A percentile compares a stretch with the other conserved stretches of the same genome.
Conservation (phyloP, 208 protist species). For the Acanthamoeba culbertsoni region DNA sequence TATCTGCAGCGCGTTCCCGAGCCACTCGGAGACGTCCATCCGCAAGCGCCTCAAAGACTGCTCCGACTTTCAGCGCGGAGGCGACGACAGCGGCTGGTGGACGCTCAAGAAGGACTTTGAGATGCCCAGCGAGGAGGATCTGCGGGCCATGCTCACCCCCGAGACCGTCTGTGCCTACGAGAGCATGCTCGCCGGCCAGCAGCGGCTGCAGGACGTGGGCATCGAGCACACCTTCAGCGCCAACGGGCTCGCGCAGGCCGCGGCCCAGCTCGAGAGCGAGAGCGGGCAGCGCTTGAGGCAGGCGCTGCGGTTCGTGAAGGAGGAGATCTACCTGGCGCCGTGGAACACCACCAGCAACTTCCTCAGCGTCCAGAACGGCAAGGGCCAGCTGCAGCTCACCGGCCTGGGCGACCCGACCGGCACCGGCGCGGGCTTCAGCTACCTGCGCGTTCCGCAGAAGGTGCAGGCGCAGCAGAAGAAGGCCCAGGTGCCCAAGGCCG, state of each 20-base stretch:
- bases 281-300: not conserved
- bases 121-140: slow-evolving; percentile 73
- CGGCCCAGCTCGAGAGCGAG: not conserved
- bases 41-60: slow-evolving; percentile 75
- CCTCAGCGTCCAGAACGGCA: slow-evolving; percentile 65
- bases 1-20: slow-evolving; percentile 67
- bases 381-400: slow-evolving; percentile 71
- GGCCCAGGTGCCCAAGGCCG: slow-evolving; percentile 61
- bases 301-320: not conserved
- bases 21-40: slow-evolving; percentile 70
- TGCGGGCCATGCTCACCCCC: slow-evolving; percentile 69
- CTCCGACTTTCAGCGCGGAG: slow-evolving; percentile 76
- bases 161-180: slow-evolving; percentile 73
- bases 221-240: slow-evolving; percentile 68
- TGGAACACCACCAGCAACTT: slow-evolving; percentile 75
- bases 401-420: slow-evolving; percentile 68
- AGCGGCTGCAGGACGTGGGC: slow-evolving; percentile 68
- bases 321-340: slow-evolving; percentile 72
- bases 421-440: slow-evolving; percentile 63
- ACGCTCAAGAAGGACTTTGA: slow-evolving; percentile 68
- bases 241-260: not conserved
- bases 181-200: slow-evolving; percentile 67
- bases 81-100: slow-evolving; percentile 75
- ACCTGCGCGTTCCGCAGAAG: slow-evolving; percentile 67
- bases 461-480: slow-evolving; percentile 61